Percentiles rank a stretch among this genome's conserved stretches.
These are phyloP conservation scores for Sporothrix mexicana DNA, from an alignment of 2,329 filamentous ascomycete species.

Conservation along the genomic window DNA sequence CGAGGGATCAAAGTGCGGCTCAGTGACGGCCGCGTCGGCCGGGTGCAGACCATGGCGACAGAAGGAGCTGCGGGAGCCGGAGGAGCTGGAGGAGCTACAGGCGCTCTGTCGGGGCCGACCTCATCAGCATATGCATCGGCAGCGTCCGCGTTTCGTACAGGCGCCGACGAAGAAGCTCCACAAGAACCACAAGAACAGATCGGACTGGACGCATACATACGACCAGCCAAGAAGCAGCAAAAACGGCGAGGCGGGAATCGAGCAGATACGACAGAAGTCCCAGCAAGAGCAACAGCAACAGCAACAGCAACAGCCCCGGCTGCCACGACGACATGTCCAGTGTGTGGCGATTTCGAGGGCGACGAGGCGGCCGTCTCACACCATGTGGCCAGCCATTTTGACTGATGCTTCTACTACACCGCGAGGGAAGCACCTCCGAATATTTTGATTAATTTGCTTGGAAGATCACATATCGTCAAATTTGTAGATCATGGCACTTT, in stretches of 20 bases:
- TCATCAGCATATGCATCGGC: slow-evolving; percentile 5
- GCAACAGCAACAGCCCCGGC: not conserved
- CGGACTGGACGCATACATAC: slow-evolving; percentile 58
- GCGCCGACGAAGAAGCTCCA: slow-evolving; percentile 45
- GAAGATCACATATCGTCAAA: too few relatives aligned
- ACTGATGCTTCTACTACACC: slow-evolving; percentile 38
- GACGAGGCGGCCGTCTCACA: slow-evolving; percentile 71
- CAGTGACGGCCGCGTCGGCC: slow-evolving; percentile 71
- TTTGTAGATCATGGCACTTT: too few relatives aligned
- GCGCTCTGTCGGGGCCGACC: slow-evolving; percentile 29
- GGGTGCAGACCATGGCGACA: slow-evolving; percentile 68
- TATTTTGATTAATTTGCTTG: too few relatives aligned
- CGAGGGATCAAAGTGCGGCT: slow-evolving; percentile 80
- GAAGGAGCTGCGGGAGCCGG: not conserved
- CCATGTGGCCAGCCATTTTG: slow-evolving; percentile 68
- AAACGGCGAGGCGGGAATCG: slow-evolving; percentile 42
- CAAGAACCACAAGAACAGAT: slow-evolving; percentile 52
- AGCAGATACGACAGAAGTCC: slow-evolving; percentile 39
- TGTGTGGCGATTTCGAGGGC: slow-evolving; percentile 70
- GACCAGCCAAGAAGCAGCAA: slow-evolving; percentile 41
- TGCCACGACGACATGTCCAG: slow-evolving; percentile 59
- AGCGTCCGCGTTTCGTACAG: not conserved
- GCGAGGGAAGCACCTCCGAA: too few relatives aligned
- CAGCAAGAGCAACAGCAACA: slow-evolving; percentile 37
- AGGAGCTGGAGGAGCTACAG: slow-evolving; percentile 30